Conservation (phyloP, 768 basidiomycete genomes). For the Xanthoconium stramineum region DNA sequence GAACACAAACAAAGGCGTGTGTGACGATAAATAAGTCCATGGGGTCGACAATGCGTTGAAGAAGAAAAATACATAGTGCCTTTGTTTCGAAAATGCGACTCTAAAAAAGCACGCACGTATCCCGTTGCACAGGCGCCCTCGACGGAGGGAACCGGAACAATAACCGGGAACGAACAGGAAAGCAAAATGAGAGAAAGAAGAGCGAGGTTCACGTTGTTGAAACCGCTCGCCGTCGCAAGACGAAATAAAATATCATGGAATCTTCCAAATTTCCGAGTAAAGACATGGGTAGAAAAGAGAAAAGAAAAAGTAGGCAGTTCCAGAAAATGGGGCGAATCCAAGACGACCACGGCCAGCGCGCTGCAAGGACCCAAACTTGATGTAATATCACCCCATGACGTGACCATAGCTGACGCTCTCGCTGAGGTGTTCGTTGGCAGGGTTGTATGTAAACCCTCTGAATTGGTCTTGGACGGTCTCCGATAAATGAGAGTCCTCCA, state of each 20-base stretch:
- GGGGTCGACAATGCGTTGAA: slow-evolving; percentile 15
- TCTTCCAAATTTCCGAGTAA: not conserved
- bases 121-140: slow-evolving; percentile 1
- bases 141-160: not conserved
- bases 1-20: not conserved
- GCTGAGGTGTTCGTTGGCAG: slow-evolving; percentile 78
- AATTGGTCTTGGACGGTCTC: slow-evolving; percentile 98
- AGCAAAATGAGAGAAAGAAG: not conserved
- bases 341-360: slow-evolving; percentile 24
- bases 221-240: not conserved
- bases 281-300: not conserved
- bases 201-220: not conserved
- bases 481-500: slow-evolving; percentile 86
- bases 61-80: not conserved
- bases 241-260: not conserved
- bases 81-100: not conserved
- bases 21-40: slow-evolving; percentile 18
- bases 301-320: not conserved
- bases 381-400: slow-evolving; percentile 27
- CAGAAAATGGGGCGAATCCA: slow-evolving; percentile 2
- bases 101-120: not conserved
- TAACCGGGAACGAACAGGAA: not conserved
- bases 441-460: slow-evolving; percentile 86
- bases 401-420: slow-evolving; percentile 71
- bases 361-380: not conserved